Evolutionary conservation across 768 basidiomycete species (phyloP), one percentile per base, ranked within the genome.

Genomic region (Tricholoma hemisulphureum): DNA sequence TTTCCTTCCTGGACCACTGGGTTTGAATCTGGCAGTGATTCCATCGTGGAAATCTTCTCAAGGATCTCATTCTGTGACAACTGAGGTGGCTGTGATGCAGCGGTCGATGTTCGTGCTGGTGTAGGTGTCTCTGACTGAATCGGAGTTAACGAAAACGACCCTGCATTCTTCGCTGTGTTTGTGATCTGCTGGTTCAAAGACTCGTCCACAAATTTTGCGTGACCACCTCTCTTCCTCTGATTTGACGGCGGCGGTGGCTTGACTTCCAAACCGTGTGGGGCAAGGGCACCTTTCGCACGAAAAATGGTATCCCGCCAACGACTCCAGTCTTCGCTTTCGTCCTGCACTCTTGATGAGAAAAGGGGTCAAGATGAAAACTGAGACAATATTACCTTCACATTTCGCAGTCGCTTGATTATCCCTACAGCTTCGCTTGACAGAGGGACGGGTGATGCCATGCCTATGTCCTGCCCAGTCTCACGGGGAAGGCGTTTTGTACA

Each of bases 241-340:
- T 87, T 89, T 51, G 81, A 82, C 16, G 84, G 85, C 3, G 87
- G 85, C 3, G 82, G 77, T 1, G 84, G 80, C 45, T 77, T 80
- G 55, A 79, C 72, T 48, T 75, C 70, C 59, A 82, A 65, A 55
- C 73, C 67, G 21, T 68, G 69, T 0, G 82, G 80, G 29, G 73
- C 71, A 62, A 91, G 71, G 28, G 78, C 75, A 5, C 82, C 86
- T 70, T 89, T 92, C 6, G 86, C 87, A 4, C 85, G 84, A 69
- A 93, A 93, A 11, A 93, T 80, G 29, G 91, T 85, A 66, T 95
- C 93, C 18, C 91, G 80, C 90, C 90, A 92, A 43, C 93, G 83
- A 57, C 90, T 84, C 89, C 88, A 93, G 63, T 95, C 92, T 67
- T 95, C 93, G 56, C 85, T 82, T 73, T 91, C 88, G 65, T 95